A percentile compares a stretch with the other conserved stretches of the same genome.
These are phyloP conservation scores for Prinsepia uniflora DNA, from an alignment of 306 rosid genomes.

Conservation along the genomic window DNA sequence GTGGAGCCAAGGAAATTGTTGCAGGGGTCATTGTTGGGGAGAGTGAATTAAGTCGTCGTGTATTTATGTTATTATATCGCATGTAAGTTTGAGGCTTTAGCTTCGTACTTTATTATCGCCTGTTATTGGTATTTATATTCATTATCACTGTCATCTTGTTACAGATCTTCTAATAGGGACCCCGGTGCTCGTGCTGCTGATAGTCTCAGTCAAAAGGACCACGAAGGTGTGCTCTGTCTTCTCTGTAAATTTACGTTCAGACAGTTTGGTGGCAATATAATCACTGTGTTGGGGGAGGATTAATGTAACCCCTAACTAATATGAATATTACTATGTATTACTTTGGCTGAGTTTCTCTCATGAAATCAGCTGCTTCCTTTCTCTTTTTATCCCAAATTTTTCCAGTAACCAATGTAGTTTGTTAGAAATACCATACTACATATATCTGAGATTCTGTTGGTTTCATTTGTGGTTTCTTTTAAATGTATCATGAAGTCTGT, in stretches of 20 bases:
- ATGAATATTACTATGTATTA: not conserved
- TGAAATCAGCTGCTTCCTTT: not conserved
- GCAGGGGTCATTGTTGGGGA: slow-evolving; percentile 96
- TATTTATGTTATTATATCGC: slow-evolving; percentile 87
- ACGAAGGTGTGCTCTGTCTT: slow-evolving; percentile 61
- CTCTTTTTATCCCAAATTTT: not conserved
- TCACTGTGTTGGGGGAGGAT: not conserved
- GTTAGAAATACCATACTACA: not conserved
- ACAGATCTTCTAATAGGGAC: slow-evolving; percentile 87
- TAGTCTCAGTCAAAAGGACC: slow-evolving; percentile 68
- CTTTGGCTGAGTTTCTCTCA: not conserved
- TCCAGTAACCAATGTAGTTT: not conserved
- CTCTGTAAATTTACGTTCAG: not conserved
- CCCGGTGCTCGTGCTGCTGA: slow-evolving; percentile 75
- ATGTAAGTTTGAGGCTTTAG: slow-evolving; percentile 57
- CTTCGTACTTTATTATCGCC: slow-evolving; percentile 5
- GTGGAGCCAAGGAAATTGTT: slow-evolving; percentile 64
- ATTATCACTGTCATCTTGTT: slow-evolving; percentile 15
- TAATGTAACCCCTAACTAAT: not conserved
- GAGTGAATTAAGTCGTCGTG: slow-evolving; percentile 72
- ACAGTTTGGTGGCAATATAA: not conserved
- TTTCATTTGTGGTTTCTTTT: not conserved
- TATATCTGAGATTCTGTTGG: not conserved
- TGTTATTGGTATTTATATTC: not conserved
- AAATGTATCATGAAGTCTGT: not conserved